Conservation (phyloP, 352 stramenopile genomes). For the Phytophthora parvispora region DNA sequence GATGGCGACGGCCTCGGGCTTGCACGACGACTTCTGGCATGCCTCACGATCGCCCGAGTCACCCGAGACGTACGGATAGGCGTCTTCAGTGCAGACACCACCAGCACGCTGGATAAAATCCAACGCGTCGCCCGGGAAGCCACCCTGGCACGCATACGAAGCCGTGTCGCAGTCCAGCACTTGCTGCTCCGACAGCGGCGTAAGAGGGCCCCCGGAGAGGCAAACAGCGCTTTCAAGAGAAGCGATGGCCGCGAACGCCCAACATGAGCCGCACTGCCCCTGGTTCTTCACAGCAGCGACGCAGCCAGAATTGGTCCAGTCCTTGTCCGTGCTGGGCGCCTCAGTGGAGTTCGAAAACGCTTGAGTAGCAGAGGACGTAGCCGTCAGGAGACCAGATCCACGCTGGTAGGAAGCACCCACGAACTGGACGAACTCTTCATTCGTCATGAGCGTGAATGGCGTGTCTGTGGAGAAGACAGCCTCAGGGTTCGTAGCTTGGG, state of each 20-base stretch:
- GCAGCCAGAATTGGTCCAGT: conserved; percentile 75
- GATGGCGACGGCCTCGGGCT: conserved; percentile 40
- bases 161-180: conserved; percentile 91
- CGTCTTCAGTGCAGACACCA: conserved; percentile 80
- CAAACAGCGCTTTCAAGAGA: conserved; percentile 93
- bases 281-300: conserved; percentile 95
- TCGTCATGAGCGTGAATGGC: conserved; percentile 79
- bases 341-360: conserved; percentile 17
- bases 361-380: not conserved
- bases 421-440: conserved; percentile 72
- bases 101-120: conserved; percentile 87
- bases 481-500: conserved; percentile 60
- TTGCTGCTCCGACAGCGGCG: conserved; percentile 94
- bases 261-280: conserved; percentile 98
- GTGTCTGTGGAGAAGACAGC: conserved; percentile 74
- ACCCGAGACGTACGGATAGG: conserved; percentile 88
- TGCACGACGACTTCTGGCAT: conserved; percentile 50
- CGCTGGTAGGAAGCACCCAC: conserved; percentile 54
- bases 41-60: conserved; percentile 32
- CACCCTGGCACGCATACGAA: conserved; percentile 92
- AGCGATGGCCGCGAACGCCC: conserved; percentile 96
- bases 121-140: conserved; percentile 90
- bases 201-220: conserved; percentile 74
- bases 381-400: conserved; percentile 2
- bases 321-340: conserved; percentile 33